These are phyloP conservation scores for Lolium multiflorum DNA, from an alignment of 176 grass and related monocot species.

Conservation along the genomic window DNA sequence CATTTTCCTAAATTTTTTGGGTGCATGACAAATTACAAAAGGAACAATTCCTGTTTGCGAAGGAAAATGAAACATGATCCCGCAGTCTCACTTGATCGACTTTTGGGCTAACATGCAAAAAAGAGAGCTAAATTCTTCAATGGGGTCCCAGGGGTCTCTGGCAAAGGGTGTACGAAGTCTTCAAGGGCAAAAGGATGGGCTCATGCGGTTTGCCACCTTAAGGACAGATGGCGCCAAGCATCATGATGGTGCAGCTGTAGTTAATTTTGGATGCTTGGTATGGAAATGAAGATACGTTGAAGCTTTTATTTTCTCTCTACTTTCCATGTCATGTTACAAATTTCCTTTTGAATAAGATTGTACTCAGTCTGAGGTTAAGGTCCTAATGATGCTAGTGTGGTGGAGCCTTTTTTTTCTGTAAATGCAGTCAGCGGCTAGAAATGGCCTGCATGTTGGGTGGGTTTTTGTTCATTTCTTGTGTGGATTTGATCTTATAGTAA, in stretches of 20 bases:
- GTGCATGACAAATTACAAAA: slow-evolving; percentile 16
- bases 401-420: neutral
- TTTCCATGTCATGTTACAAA: neutral
- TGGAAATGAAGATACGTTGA: neutral
- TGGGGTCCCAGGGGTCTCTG: neutral
- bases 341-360: neutral
- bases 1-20: neutral
- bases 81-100: neutral
- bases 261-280: slow-evolving; percentile 1
- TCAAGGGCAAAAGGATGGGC: neutral
- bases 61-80: neutral
- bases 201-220: neutral
- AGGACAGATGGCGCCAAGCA: neutral
- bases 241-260: neutral
- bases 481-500: neutral
- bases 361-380: neutral
- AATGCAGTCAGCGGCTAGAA: neutral
- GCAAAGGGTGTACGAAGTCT: neutral
- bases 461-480: neutral
- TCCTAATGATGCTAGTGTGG: neutral
- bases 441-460: neutral
- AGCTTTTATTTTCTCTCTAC: neutral
- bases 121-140: neutral
- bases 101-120: neutral
- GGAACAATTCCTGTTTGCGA: neutral